Evolutionary conservation across 1,284 basidiomycete species (phyloP), one percentile per base, ranked within the genome.

Genomic region (Neonothopanus nambi): DNA sequence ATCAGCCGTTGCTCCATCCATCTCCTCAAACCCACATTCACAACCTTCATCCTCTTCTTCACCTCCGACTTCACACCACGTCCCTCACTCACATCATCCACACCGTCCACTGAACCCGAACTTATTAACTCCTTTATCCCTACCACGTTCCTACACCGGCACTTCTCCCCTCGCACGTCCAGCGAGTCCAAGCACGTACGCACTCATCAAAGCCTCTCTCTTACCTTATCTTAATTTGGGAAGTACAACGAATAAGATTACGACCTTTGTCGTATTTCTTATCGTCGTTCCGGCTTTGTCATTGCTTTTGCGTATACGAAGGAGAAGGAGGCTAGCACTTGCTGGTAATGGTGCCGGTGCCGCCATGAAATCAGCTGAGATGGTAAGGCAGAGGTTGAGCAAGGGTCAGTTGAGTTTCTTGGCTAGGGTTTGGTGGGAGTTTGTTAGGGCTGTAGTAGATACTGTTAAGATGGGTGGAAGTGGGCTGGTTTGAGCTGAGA

Each of bases 381-480:
- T 80, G 45, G 87, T 87, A 23, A 73, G 84, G 57, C 71, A 78
- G 57, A 69, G 83, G 39, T 63, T 90, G 54, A 70, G 74, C 26
- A 69, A 63, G 18, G 67, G 36, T 59, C 57, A 24, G 56, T 71
- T 63, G 59, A 56, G 70, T 3, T 18, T 76, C 8, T 51, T 84
- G 3, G 66, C 69, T 17, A 69, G 64, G 23, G 61, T 80, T 26
- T 87, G 87, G 84, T 65, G 69, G n/a, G 84, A 84, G 62, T 61
- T 77, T 9, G 61, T 79, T 3, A 73, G 77, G 28, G 81, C 76
- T 3, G 72, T 91, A 13, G 65, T 70, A 46, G 89, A 91, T 70
- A 87, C 87, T 3, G 76, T 88, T 21, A 75, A 75, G 60, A 91
- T 91, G 89, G 89, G 83, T 2, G 88, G 86, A 12, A 78, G 87